phyloP scores from a whole-genome alignment of 139 green algal genomes.

The Zygnema cylindricum region DNA sequence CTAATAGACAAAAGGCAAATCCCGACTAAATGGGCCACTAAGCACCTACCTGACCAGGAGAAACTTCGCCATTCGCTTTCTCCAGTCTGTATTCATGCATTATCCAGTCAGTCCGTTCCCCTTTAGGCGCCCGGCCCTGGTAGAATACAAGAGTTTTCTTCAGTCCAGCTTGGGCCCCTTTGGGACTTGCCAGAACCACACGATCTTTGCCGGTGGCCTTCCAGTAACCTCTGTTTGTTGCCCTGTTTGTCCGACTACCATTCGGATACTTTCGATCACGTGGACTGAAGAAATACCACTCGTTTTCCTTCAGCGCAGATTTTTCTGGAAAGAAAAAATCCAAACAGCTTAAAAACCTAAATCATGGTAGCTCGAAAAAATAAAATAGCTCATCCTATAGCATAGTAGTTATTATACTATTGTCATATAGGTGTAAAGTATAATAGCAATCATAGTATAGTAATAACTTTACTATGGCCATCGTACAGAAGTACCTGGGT shows the following conservation, averaged over 20 bases:
- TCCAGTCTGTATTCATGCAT: slow-evolving; percentile 55
- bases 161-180: slow-evolving; percentile 10
- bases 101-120: slow-evolving; percentile 47
- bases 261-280: slow-evolving; percentile 52
- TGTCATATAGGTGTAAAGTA: too few relatives aligned
- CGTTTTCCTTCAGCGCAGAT: slow-evolving; percentile 33
- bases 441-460: too few relatives aligned
- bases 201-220: slow-evolving; percentile 49
- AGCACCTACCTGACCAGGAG: not conserved
- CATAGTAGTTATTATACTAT: too few relatives aligned
- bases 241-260: slow-evolving; percentile 31
- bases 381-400: too few relatives aligned
- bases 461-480: too few relatives aligned
- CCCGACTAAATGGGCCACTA: not conserved
- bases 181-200: not conserved
- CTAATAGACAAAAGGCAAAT: not conserved
- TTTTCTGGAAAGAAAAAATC: slow-evolving; percentile 16
- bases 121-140: slow-evolving; percentile 27
- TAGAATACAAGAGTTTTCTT: slow-evolving; percentile 59
- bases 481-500: too few relatives aligned
- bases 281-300: slow-evolving; percentile 54
- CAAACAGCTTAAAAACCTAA: too few relatives aligned
- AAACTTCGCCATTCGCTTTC: not conserved
- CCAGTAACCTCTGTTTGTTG: slow-evolving; percentile 43
- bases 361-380: too few relatives aligned